phyloP scores from a whole-genome alignment of 805 yeast genomes.

The Lipomyces sp. region DNA sequence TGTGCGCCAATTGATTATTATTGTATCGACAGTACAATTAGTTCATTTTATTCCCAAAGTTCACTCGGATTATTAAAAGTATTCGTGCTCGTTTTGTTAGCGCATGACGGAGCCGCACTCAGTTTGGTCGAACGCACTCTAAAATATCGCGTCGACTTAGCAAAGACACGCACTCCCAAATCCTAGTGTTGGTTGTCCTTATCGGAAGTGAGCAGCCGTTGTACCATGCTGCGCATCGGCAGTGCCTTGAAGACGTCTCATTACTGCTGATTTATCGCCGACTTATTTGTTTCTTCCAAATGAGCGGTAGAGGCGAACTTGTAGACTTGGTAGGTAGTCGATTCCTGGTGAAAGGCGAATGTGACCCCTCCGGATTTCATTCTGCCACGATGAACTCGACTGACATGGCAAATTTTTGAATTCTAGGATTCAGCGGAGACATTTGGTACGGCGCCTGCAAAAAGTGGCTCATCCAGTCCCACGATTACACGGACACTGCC shows the following conservation, averaged over 20 bases:
- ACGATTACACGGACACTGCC: constrained; percentile 1
- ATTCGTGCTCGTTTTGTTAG: background rate
- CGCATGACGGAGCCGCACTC: background rate
- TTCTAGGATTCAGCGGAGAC: background rate
- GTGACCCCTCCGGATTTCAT: background rate
- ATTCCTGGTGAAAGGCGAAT: background rate
- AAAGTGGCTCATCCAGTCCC: background rate
- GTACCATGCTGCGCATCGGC: background rate
- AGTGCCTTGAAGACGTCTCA: background rate
- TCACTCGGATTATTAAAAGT: no score
- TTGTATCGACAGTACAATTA: no score
- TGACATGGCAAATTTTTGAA: background rate
- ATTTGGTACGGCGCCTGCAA: no score
- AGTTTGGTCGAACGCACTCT: background rate
- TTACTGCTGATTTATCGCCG: background rate
- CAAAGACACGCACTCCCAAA: background rate
- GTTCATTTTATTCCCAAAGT: no score
- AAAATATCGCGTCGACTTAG: no score
- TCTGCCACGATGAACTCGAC: background rate
- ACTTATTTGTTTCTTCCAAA: background rate
- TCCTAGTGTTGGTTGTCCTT: no score
- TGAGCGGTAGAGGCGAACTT: constrained; percentile 5
- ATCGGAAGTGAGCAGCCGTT: background rate
- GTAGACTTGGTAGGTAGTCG: constrained; percentile 5
- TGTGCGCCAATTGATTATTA: no score